Base-by-base conservation (phyloP, 2,329 filamentous ascomycete species). In the Verticillium nubilum region DNA sequence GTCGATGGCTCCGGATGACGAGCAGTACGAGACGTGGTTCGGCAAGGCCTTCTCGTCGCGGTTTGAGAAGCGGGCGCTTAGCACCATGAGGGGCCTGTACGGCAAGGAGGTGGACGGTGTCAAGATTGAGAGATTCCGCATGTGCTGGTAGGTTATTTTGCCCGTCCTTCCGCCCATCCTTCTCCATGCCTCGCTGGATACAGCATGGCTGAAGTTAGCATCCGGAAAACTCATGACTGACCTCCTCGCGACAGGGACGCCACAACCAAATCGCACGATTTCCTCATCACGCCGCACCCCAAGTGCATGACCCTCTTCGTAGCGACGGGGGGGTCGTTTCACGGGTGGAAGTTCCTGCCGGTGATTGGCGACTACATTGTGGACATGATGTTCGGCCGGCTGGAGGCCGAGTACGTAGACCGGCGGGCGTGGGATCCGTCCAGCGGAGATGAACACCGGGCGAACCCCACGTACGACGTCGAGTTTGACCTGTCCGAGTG, bases 261-360 rank as follows among this genome's bases (percentile, higher is more conserved):
- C 33, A 80, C 85, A 35, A 86, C 84, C 2, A 83, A 84, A 0
- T 83, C 80, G 9, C 84, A 88, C 69, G 84, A 88, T 66, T 86
- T 85, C 65, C 74, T 88, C 58, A 81, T 88, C 65, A 78, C 79
- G 7, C 79, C 83, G 2, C 76, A 84, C 61, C 70, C 76, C 5
- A 71, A 76, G 64, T 84, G 62, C 60, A 65, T 67, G 42, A 83
- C 83, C 60, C 70, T 89, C 15, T 87, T 81, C 68, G 68, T 89
- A 25, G 86, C 85, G 0, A 82, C 81, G 0, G 85, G 83, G 12
- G 86, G 86, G 1, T 87, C 84, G 13, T 86, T 87, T 62, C 86
- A 88, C 67, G 80, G 81, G 29, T 87, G 82, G 79, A 88, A 88
- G 69, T 87, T 88, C 66, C 73, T 88, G 27, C 85, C 85, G 1